These are phyloP conservation scores for Saururus chinensis DNA, from an alignment of 164 flowering plant genomes.

Conservation along the genomic window DNA sequence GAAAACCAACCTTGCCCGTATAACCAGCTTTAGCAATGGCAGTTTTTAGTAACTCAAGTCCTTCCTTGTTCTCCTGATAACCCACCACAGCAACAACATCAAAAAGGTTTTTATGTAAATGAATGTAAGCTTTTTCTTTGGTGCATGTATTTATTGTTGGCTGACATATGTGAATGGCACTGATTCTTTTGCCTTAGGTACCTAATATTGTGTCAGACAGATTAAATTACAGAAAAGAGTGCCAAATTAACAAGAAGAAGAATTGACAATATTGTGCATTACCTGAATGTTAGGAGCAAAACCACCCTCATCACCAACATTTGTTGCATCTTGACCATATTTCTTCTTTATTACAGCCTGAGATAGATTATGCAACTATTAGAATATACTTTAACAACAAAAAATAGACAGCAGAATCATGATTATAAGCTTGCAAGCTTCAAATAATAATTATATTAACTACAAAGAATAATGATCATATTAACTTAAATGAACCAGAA, in stretches of 20 bases:
- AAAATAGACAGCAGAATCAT: too few relatives aligned
- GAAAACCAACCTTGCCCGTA: constrained; percentile 25
- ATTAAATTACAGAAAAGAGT: too few relatives aligned
- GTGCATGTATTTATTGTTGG: too few relatives aligned
- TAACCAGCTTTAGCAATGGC: constrained; percentile 42
- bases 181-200: too few relatives aligned
- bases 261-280: background rate
- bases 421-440: too few relatives aligned
- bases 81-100: background rate
- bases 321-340: constrained; percentile 40
- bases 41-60: constrained; percentile 35
- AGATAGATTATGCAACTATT: background rate
- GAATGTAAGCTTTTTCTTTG: too few relatives aligned
- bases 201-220: too few relatives aligned
- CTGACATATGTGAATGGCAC: too few relatives aligned
- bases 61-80: constrained; percentile 40
- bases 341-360: constrained; percentile 41
- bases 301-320: constrained; percentile 46
- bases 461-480: background rate
- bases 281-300: constrained; percentile 48
- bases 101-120: too few relatives aligned
- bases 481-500: background rate
- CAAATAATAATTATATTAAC: too few relatives aligned
- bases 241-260: background rate
- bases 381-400: too few relatives aligned